Conservation (phyloP, 768 basidiomycete species). For the Leccinum uliginosum region DNA sequence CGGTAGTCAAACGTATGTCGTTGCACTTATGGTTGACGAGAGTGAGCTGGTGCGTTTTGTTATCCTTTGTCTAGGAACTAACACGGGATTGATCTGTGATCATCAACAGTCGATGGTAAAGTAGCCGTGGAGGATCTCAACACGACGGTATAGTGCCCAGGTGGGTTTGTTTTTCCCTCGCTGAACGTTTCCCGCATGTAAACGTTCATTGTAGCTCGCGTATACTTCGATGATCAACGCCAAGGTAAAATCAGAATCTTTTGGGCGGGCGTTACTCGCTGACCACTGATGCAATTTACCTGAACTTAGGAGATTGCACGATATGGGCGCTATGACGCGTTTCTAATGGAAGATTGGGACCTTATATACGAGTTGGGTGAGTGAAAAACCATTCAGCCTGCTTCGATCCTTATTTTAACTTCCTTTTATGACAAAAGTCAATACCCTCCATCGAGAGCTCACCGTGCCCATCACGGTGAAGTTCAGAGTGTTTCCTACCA, state of each 20-base stretch:
- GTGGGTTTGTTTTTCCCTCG: constrained; percentile 32
- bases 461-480: constrained; percentile 94
- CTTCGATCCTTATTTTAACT: not conserved
- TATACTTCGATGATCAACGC: constrained; percentile 99
- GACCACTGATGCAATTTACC: constrained; percentile 74
- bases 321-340: constrained; percentile 82
- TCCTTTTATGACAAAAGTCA: constrained; percentile 48
- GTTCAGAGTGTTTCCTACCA: constrained; percentile 83
- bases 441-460: constrained; percentile 78
- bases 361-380: constrained; percentile 74
- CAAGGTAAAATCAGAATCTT: constrained; percentile 43
- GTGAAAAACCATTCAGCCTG: constrained; percentile 19
- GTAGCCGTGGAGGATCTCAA: constrained; percentile 87
- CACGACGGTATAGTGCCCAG: constrained; percentile 78
- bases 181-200: too few relatives aligned
- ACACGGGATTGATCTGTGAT: not conserved
- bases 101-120: constrained; percentile 1
- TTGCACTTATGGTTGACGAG: constrained; percentile 99
- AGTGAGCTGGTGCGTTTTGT: constrained; percentile 76
- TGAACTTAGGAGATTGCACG: constrained; percentile 95
- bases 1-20: constrained; percentile 82
- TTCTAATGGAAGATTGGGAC: constrained; percentile 94
- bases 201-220: constrained; percentile 49
- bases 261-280: not conserved
- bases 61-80: not conserved